Evolutionary conservation across 305 asterid genomes (phyloP).

Genomic region (Fraxinus latifolia): DNA sequence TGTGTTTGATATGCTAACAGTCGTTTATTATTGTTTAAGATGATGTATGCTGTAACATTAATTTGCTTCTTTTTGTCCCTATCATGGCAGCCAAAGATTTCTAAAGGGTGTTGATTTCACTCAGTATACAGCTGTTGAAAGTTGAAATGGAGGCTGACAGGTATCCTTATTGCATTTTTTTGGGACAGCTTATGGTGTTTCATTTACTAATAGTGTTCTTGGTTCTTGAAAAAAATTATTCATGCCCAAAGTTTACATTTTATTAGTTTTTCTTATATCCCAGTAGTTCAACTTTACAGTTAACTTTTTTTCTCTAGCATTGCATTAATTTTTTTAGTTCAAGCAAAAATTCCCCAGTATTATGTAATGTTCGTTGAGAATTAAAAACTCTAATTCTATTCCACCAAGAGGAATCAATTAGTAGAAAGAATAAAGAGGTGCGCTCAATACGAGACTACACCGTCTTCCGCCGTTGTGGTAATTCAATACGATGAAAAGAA

Average conservation of each 20-base stretch:
- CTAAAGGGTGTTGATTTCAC: slow-evolving; percentile 15
- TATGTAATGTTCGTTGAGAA: background rate
- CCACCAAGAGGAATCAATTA: background rate
- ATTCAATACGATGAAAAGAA: background rate
- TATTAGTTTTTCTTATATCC: background rate
- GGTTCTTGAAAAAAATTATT: background rate
- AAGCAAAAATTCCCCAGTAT: background rate
- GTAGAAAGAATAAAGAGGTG: background rate
- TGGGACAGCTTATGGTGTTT: background rate
- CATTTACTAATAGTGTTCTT: background rate
- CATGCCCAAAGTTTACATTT: background rate
- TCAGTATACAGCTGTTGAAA: slow-evolving; percentile 20
- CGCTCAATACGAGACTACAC: background rate
- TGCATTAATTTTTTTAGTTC: background rate
- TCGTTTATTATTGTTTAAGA: background rate
- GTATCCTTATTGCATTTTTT: slow-evolving; percentile 28
- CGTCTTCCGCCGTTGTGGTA: background rate
- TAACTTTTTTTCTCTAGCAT: background rate
- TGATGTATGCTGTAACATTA: background rate
- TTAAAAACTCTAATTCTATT: background rate
- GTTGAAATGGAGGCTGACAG: slow-evolving; percentile 63
- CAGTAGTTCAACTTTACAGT: background rate
- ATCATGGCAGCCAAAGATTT: slow-evolving; percentile 26
- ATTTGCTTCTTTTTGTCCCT: slow-evolving; percentile 9
- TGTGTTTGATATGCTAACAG: background rate